Base-by-base conservation (phyloP, 495 filamentous ascomycete species). In the Penicillium cinerascens region DNA sequence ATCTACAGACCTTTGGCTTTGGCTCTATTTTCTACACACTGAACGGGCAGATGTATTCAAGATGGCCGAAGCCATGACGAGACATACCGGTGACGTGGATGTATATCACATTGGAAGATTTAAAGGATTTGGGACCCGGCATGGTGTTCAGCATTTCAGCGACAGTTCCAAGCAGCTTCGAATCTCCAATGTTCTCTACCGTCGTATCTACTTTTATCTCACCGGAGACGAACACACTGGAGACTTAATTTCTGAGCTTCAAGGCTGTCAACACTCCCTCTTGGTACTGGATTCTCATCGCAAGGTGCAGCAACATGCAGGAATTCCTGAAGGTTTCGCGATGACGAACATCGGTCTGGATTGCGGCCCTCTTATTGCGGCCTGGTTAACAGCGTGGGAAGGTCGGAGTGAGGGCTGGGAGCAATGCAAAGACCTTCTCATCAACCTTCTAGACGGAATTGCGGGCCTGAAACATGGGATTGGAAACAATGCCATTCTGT, bases 121-220 rank as follows among this genome's bases (percentile, higher is more conserved):
- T 58, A 75, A 73, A 49, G 77, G 76, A 0, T 68, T 80, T 16
- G 77, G 77, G 9, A 77, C 76, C 1, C 63, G 77, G n/a, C 77
- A 80, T 39, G 76, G 76, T 8, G 72, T 80, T 10, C 76, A 78
- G 49, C 77, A 80, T 47, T 80, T 66, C 52, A 60, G 68, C 18
- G 76, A 80, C 43, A 77, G 73, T 51, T 66, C 73, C 2, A 80
- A 80, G 46, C 77, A 80, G 41, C 70, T 72, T 6, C 73, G 77
- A 6, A 74, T 80, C 3, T 75, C 74, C 20, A 73, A 72, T 11
- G 67, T 68, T 1, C 58, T 71, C 8, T 79, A 78, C 39, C 61
- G 76, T 15, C 70, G 72, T 17, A 59, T 67, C 15, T 79, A 73
- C 52, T 79, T 68, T 53, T 79, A 78, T 45, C 49, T 79, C 15